Base-by-base conservation (phyloP, 768 basidiomycete species). In the Pleurotus giganteus region DNA sequence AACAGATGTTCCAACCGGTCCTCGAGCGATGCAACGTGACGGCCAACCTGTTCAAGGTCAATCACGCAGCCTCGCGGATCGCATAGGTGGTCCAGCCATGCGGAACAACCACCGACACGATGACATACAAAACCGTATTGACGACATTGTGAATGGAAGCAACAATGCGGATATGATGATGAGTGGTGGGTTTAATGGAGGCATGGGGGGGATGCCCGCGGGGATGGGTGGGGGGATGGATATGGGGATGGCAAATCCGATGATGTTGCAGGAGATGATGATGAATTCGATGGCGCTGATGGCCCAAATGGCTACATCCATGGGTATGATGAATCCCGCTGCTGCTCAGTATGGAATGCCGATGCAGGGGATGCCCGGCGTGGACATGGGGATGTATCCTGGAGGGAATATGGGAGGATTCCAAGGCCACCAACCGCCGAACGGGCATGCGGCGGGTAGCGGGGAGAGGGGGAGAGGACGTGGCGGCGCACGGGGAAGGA, bases 271-370 rank as follows among this genome's bases (percentile, higher is more conserved):
- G 69, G 92, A 92, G 66, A 87, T 94, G 80, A 86, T 94, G 84
- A 86, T 90, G 82, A 89, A 82, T 68, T 88, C 94, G 66, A 91
- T 92, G 89, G 88, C 91, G 24, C 78, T 95, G 64, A 94, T 95
- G 94, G 85, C 89, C 53, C 92, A 94, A 71, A 90, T 96, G 85
- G 89, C 90, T 37, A 79, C 84, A 27, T 85, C 83, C 31, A 88
- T 93, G 82, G 89, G 86, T 26, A 86, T 92, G 68, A 77, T 90
- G 60, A 83, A 81, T 61, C 81, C 85, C 11, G 65, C 71, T 21
- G 74, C 78, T 8, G 83, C 78, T 7, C 84, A 83, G 63, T 83
- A 82, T 71, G 76, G 78, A 17, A 83, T 83, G 47, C 84, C 83
- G 2, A 79, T 84, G 75, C 85, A 77, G 66, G 78, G 75, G 52